Evolutionary conservation across 2,329 filamentous ascomycete species (phyloP).

Genomic region (Sporothrix brasiliensis): DNA sequence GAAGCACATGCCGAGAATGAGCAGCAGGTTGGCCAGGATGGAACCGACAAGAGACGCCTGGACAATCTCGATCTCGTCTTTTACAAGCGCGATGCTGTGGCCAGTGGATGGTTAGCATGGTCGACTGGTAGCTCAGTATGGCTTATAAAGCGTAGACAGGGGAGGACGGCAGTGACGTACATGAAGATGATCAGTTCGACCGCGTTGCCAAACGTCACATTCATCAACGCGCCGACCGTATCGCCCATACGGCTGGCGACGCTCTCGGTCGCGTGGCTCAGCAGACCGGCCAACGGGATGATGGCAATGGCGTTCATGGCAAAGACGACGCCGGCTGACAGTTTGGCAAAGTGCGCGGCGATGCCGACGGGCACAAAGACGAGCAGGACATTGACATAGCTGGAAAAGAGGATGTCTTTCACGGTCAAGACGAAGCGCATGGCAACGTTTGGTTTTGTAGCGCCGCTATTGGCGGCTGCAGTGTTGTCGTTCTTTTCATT

Average conservation of each 20-base stretch:
- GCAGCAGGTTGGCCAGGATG: slow-evolving; percentile 73
- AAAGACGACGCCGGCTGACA: slow-evolving; percentile 53
- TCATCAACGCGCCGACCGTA: slow-evolving; percentile 83
- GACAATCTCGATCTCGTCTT: slow-evolving; percentile 71
- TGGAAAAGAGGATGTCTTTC: slow-evolving; percentile 61
- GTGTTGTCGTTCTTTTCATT: slow-evolving; percentile 29
- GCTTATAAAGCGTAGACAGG: slow-evolving; percentile 49
- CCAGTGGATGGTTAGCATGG: neutral
- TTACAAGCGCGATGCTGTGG: slow-evolving; percentile 35
- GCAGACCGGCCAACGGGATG: slow-evolving; percentile 79
- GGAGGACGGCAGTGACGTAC: slow-evolving; percentile 44
- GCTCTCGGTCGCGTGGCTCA: slow-evolving; percentile 86
- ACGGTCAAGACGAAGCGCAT: slow-evolving; percentile 49
- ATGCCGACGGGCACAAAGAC: slow-evolving; percentile 73
- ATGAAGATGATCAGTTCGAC: slow-evolving; percentile 82
- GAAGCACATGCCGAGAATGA: slow-evolving; percentile 77
- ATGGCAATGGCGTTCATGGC: slow-evolving; percentile 72
- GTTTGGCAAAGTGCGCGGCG: slow-evolving; percentile 50
- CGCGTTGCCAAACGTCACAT: slow-evolving; percentile 89
- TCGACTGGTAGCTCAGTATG: neutral
- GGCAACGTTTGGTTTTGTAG: slow-evolving; percentile 34
- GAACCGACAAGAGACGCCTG: slow-evolving; percentile 76
- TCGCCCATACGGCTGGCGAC: slow-evolving; percentile 80
- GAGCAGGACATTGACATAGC: slow-evolving; percentile 67
- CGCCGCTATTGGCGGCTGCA: neutral